phyloP scores from a whole-genome alignment of 2,329 filamentous ascomycete species.

The Hymenoscyphus infarciens region DNA sequence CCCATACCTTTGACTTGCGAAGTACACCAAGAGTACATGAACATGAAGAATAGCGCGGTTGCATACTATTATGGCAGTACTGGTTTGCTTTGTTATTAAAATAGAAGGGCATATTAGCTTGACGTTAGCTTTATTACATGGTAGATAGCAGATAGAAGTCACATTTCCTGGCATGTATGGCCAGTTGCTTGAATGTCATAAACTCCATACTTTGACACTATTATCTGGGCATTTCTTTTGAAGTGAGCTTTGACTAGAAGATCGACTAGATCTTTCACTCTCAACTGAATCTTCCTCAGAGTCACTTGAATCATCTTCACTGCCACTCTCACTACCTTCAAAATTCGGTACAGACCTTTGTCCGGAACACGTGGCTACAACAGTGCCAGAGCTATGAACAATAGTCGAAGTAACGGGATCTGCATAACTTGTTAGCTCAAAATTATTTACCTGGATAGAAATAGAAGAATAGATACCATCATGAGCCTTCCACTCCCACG shows the following conservation, averaged over 20 bases:
- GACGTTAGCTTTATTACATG: constrained; percentile 1
- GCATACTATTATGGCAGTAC: background rate
- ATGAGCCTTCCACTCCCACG: constrained; percentile 36
- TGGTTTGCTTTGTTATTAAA: constrained; percentile 5
- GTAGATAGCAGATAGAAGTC: constrained; percentile 15
- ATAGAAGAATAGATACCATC: constrained; percentile 26
- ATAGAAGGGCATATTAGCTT: constrained; percentile 13
- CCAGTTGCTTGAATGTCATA: constrained; percentile 29
- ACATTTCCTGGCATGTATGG: constrained; percentile 17
- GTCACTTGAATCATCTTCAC: constrained; percentile 16
- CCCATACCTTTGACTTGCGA: background rate
- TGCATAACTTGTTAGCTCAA: constrained; percentile 15
- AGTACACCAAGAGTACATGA: background rate
- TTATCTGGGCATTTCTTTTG: constrained; percentile 37
- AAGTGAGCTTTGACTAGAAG: background rate
- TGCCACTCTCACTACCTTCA: constrained; percentile 14
- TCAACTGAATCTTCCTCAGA: constrained; percentile 8
- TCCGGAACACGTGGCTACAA: constrained; percentile 36
- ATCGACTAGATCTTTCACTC: constrained; percentile 1
- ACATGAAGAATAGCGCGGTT: background rate
- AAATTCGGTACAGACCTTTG: constrained; percentile 23
- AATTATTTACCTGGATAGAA: background rate
- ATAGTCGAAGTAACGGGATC: constrained; percentile 32
- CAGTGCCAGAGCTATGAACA: constrained; percentile 34
- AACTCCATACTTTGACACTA: constrained; percentile 45